phyloP scores from a whole-genome alignment of 208 protist genomes.

The Trypanosoma platydactyli region DNA sequence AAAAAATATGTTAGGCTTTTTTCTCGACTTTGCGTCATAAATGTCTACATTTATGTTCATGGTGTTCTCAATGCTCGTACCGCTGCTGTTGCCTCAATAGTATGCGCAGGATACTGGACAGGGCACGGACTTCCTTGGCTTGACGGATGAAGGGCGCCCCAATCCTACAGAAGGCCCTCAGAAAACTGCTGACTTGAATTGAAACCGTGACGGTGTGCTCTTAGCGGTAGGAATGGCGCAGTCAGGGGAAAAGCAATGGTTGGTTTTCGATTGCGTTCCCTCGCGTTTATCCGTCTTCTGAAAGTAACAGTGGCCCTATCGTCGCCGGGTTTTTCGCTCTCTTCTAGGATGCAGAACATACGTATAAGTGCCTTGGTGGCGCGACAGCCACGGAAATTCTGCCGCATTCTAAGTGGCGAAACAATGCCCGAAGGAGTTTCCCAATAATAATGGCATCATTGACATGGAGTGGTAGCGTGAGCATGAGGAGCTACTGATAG shows the following conservation, averaged over 20 bases:
- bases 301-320: not conserved
- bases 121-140: too few species aligned
- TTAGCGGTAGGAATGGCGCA: too few species aligned
- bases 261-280: not conserved
- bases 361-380: not conserved
- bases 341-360: slow-evolving; percentile 8
- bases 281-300: not conserved
- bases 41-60: too few species aligned
- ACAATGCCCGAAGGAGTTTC: not conserved
- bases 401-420: slow-evolving; percentile 19
- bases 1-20: too few species aligned
- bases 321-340: slow-evolving; percentile 28
- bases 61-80: too few species aligned
- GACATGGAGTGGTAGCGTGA: slow-evolving; percentile 35
- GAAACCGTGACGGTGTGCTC: too few species aligned
- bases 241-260: not conserved
- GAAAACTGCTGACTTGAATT: too few species aligned
- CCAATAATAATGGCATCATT: slow-evolving; percentile 31
- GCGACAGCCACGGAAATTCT: slow-evolving; percentile 6
- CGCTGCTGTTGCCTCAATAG: too few species aligned
- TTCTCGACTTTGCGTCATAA: too few species aligned
- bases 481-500: slow-evolving; percentile 51
- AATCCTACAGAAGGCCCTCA: too few species aligned
- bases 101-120: too few species aligned
- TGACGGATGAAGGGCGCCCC: too few species aligned